Evolutionary conservation across 108 stramenopile species (phyloP), one percentile per base, ranked within the genome.

Genomic region (Cyclotella baltica): DNA sequence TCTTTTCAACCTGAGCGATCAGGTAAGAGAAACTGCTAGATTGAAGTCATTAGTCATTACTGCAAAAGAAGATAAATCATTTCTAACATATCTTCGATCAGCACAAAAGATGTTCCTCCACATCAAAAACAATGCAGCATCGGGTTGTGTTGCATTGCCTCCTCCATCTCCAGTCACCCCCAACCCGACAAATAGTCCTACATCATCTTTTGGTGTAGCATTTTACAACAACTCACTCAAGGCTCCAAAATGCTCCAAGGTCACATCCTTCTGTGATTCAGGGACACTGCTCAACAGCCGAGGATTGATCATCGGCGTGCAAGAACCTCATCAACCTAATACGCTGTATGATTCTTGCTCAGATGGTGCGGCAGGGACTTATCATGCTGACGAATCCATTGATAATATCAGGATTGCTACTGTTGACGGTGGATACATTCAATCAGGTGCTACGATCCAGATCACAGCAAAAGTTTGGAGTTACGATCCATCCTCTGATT

Each of bases 321-420:
- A 9, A 22, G 56, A 70, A 56, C 47, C 30, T 4, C 30, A 36
- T 31, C 3, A 0, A 16, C 30, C 74, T 15, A 77, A 77, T 35
- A 58, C 76, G 48, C n/a, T n/a, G n/a, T 4, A 70, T 33, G 76
- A 77, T 50, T 33, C n/a, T 23, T 77, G 76, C 29, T 36, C 35
- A 6, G 76, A 77, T 47, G 76, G 69, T 43, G 23, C 22, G 34
- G 3, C 43, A 1, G 76, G 76, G 15, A 6, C 10, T 16, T 77
- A 77, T 27, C 28, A 62, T n/a, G 11, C 20, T 31, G 76, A 77
- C 16, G 76, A 71, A 65, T 77, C 76, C 20, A 71, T 71, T 33
- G 76, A 77, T 36, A 27, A 11, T 16, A 25, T 77, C 35, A 70
- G 22, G 20, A 19, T 77, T 9, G 5, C 58, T 6, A 30, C 69